A percentile compares a stretch with the other conserved stretches of the same genome.
These are phyloP conservation scores for Xylaria cubensis DNA, from an alignment of 495 filamentous ascomycete species.

Conservation along the genomic window DNA sequence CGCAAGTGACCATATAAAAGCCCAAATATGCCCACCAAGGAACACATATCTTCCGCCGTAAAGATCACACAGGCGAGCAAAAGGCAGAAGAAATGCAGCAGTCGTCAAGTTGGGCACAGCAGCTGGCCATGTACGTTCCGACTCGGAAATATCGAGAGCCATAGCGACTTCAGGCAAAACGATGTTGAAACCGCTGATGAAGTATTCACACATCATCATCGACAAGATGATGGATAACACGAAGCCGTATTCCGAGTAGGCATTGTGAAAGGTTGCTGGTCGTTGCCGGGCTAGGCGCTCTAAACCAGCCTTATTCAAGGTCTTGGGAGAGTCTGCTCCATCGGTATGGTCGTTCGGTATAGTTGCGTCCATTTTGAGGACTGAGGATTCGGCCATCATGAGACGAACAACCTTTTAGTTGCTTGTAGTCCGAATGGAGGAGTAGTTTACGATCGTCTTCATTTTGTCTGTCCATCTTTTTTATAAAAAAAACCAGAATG, in stretches of 20 bases:
- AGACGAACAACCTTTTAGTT: neutral
- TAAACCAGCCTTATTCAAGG: conserved; percentile 47
- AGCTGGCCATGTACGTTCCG: conserved; percentile 78
- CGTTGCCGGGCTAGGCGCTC: conserved; percentile 75
- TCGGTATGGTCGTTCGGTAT: conserved; percentile 13
- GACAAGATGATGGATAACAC: conserved; percentile 76
- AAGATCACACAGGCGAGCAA: conserved; percentile 79
- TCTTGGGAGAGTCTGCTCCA: conserved; percentile 27
- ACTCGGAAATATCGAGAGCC: conserved; percentile 68
- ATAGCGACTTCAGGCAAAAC: conserved; percentile 71
- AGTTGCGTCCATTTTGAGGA: conserved; percentile 20
- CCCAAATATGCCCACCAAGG: conserved; percentile 71
- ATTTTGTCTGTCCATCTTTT: conserved; percentile 1
- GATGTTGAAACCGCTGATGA: conserved; percentile 86
- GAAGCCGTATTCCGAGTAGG: conserved; percentile 71
- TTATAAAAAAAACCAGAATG: neutral
- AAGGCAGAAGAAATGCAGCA: conserved; percentile 75
- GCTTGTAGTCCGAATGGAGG: neutral
- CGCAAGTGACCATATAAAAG: conserved; percentile 73
- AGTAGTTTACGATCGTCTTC: neutral
- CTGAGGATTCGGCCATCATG: conserved; percentile 28
- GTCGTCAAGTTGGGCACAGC: conserved; percentile 78
- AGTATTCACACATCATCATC: conserved; percentile 80
- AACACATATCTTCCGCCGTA: conserved; percentile 79
- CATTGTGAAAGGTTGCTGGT: conserved; percentile 67